A percentile compares a stretch with the other conserved stretches of the same genome.
Evolutionary conservation across 208 protist species (phyloP).

Genomic region (Polymyxa betae): DNA sequence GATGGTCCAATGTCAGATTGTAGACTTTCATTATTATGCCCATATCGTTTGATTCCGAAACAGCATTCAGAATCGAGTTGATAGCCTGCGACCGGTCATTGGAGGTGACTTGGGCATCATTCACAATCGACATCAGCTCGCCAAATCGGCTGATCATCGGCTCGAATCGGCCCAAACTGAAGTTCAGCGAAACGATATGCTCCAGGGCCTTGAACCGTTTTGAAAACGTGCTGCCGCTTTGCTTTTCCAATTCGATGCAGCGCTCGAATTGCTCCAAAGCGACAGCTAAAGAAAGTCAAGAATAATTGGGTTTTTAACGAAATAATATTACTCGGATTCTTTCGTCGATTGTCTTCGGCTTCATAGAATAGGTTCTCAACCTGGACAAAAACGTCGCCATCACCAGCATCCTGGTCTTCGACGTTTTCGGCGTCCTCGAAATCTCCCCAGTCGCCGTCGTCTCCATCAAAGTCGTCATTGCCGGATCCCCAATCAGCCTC

Average conservation of each 20-base stretch:
- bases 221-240: neutral
- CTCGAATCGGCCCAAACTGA: neutral
- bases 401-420: neutral
- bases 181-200: constrained; percentile 38
- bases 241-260: constrained; percentile 2
- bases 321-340: neutral
- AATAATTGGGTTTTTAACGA: neutral
- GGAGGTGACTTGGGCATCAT: constrained; percentile 1
- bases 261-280: constrained; percentile 36
- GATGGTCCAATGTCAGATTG: neutral
- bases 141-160: neutral
- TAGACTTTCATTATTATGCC: neutral
- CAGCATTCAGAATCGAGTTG: constrained; percentile 50
- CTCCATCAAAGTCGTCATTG: neutral
- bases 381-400: neutral
- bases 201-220: constrained; percentile 49
- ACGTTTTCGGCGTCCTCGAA: constrained; percentile 30
- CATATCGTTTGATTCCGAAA: neutral
- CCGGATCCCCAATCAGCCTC: neutral
- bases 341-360: constrained; percentile 41
- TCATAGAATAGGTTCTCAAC: constrained; percentile 52
- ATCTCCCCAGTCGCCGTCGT: constrained; percentile 41
- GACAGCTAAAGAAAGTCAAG: neutral
- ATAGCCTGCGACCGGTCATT: constrained; percentile 1
- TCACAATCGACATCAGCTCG: neutral